A percentile compares a stretch with the other conserved stretches of the same genome.
Evolutionary conservation across 768 basidiomycete species (phyloP).

Genomic region (Porpolomopsis calyptriformis): DNA sequence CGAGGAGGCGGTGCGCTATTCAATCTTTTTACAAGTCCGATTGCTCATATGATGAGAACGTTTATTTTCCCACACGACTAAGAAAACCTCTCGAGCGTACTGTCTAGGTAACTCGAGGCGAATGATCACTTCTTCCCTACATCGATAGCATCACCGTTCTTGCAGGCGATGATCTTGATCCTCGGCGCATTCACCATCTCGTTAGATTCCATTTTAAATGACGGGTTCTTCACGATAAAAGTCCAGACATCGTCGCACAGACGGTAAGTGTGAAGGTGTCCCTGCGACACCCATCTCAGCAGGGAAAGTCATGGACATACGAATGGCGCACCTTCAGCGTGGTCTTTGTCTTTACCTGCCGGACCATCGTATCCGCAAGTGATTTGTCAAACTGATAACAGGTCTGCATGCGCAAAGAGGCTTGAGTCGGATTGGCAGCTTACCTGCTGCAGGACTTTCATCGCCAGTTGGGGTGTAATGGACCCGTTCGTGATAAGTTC

Average conservation of each 20-base stretch:
- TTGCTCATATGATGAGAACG: no score
- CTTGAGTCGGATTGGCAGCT: conserved; percentile 4
- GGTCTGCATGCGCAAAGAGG: background rate
- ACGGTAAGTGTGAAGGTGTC: conserved; percentile 85
- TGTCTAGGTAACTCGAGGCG: background rate
- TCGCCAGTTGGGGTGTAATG: conserved; percentile 96
- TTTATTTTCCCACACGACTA: conserved; percentile 11
- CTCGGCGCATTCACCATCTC: conserved; percentile 62
- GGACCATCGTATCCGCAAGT: conserved; percentile 83
- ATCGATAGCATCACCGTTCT: conserved; percentile 84
- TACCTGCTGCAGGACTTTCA: conserved; percentile 97
- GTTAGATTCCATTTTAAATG: conserved; percentile 93
- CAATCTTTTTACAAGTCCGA: conserved; percentile 3
- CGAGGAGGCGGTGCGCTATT: conserved; percentile 1
- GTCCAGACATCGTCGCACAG: conserved; percentile 98
- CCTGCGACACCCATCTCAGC: conserved; percentile 32
- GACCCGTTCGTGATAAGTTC: conserved; percentile 95
- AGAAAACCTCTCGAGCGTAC: background rate
- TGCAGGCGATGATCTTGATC: conserved; percentile 98
- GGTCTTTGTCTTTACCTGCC: conserved; percentile 91
- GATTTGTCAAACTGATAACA: conserved; percentile 84
- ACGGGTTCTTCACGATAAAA: conserved; percentile 87
- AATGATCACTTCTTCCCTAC: conserved; percentile 57
- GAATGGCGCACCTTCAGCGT: conserved; percentile 64
- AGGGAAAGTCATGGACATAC: background rate